Base-by-base conservation (phyloP, 2,329 filamentous ascomycete species). In the Ophiostoma sp. region DNA sequence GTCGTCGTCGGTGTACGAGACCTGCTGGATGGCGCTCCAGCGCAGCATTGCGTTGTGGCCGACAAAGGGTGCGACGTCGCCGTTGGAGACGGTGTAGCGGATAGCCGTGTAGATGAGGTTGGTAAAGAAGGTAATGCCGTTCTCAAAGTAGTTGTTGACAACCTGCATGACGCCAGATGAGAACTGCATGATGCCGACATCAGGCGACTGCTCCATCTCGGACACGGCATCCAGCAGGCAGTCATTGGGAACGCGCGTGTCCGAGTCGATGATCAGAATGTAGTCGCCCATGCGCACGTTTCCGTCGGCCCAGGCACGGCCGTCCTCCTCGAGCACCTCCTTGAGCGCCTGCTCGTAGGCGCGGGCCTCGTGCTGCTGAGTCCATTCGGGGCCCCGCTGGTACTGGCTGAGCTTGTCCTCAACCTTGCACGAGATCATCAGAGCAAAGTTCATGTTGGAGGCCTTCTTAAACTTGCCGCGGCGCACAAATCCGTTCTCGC, bases 251-350 rank as follows among this genome's bases (percentile, higher is more conserved):
- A 93, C 90, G 79, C 90, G 90, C 39, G 90, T 93, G 78, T 93
- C 90, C 1, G 90, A 93, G 80, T 93, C 90, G 76, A 93, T 90
- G 72, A 94, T 81, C 41, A 91, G 81, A 72, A 94, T 92, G 78
- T 93, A 94, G 79, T 96, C 92, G 70, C 93, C 93, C 31, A 96
- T 83, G 68, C 92, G 91, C 74, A 96, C 90, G 78, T 95, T 93
- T 72, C 92, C 93, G 76, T 93, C 91, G 23, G 92, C 92, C 90
- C 90, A 91, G 36, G 90, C 90, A 36, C 89, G 86, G 23, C 88
- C 87, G 70, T 91, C 84, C 67, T 89, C 86, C 66, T 88, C 84
- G 52, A 94, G 83, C 23, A 90, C 86, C 71, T 90, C 85, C 74
- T 87, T 85, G 60, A 94, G 83, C 72, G 86, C 84, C 75, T 83